phyloP scores from a whole-genome alignment of 768 basidiomycete genomes.

The Dacryopinax spathularia region DNA sequence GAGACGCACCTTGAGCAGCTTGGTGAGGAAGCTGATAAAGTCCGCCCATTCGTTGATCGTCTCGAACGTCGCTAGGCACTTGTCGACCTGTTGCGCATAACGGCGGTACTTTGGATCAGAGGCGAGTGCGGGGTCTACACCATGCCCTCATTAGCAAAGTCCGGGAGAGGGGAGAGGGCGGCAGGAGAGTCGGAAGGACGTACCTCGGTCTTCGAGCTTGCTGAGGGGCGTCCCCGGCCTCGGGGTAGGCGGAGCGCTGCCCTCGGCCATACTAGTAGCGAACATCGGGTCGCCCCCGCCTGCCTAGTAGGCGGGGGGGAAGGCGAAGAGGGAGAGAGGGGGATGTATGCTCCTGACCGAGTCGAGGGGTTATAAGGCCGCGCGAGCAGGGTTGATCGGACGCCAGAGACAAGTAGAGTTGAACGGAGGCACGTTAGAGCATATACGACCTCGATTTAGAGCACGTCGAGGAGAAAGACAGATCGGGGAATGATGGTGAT shows the following conservation, averaged over 20 bases:
- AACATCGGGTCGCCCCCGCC: conserved; percentile 23
- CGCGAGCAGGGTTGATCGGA: too few relatives aligned
- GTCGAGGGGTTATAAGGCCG: too few relatives aligned
- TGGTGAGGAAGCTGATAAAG: conserved; percentile 92
- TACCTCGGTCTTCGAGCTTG: not conserved
- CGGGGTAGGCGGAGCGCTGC: not conserved
- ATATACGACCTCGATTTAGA: too few relatives aligned
- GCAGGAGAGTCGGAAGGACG: conserved; percentile 13
- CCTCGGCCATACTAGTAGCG: not conserved
- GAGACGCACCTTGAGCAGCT: conserved; percentile 62
- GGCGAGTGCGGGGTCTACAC: conserved; percentile 2
- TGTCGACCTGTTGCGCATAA: conserved; percentile 82
- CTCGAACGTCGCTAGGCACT: conserved; percentile 83
- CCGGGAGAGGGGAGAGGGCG: not conserved
- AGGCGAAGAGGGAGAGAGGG: too few relatives aligned
- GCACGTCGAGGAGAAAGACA: too few relatives aligned
- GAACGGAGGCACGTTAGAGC: too few relatives aligned
- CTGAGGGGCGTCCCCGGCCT: not conserved
- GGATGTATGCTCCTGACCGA: too few relatives aligned
- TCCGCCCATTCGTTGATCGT: conserved; percentile 99
- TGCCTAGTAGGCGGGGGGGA: too few relatives aligned
- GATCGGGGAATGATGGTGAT: too few relatives aligned
- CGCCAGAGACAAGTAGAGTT: too few relatives aligned
- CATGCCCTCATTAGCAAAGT: not conserved
- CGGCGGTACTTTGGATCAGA: conserved; percentile 86